Evolutionary conservation across 257 asterid species (phyloP).

Genomic region (Jaltomata sinuosa): DNA sequence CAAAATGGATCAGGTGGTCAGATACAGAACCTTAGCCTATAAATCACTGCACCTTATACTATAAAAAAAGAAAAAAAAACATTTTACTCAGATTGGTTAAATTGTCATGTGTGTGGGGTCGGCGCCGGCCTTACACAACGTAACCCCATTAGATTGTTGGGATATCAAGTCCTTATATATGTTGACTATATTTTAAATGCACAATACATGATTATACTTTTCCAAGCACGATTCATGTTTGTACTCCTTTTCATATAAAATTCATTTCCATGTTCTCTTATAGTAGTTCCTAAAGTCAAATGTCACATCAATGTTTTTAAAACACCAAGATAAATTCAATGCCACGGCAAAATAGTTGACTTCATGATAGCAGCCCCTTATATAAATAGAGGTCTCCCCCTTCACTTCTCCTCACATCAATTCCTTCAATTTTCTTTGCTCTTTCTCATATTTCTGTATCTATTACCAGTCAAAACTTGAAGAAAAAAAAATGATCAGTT

Average conservation of each 20-base stretch:
- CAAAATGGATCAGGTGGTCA: neutral
- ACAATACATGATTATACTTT: neutral
- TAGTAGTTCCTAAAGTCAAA: neutral
- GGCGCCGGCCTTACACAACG: conserved; percentile 7
- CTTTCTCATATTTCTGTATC: neutral
- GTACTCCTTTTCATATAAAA: neutral
- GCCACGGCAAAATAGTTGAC: neutral
- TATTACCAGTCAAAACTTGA: neutral
- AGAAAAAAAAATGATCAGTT: conserved; percentile 12
- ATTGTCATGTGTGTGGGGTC: neutral
- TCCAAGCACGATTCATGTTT: neutral
- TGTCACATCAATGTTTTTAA: neutral
- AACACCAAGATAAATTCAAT: neutral
- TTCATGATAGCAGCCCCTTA: neutral
- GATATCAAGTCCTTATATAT: neutral
- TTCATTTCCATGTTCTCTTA: neutral
- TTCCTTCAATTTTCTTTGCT: neutral
- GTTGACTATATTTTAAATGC: neutral
- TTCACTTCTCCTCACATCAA: neutral
- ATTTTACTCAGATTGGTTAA: neutral
- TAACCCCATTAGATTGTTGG: neutral
- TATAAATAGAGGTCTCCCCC: neutral
- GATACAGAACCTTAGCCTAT: neutral
- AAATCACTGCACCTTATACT: neutral
- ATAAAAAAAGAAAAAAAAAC: too few relatives aligned